Conservation (phyloP, 1,139 yeast species). For the Saccharomyces hybrid region DNA sequence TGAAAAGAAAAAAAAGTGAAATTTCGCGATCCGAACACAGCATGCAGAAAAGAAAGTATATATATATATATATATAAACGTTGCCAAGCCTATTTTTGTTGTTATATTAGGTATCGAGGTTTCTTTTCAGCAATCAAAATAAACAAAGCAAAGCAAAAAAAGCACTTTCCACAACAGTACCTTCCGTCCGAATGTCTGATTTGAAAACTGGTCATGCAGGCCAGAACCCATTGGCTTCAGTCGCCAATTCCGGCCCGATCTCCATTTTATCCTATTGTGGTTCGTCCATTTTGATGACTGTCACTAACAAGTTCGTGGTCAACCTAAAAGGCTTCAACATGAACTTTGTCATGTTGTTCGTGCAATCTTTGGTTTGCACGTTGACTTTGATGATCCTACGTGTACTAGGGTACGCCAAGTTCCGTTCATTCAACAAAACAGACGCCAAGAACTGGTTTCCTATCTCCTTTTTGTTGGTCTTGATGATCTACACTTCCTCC, state of each 20-base stretch:
- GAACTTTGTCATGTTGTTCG: constrained; percentile 79
- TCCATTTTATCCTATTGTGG: constrained; percentile 84
- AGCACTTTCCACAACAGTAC: neutral
- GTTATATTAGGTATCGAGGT: too few species aligned
- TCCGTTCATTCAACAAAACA: constrained; percentile 73
- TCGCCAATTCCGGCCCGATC: constrained; percentile 77
- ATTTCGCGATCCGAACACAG: neutral
- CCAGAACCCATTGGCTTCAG: constrained; percentile 27
- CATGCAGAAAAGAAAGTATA: neutral
- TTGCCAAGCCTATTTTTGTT: neutral
- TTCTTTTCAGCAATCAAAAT: too few species aligned
- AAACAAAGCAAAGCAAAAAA: too few species aligned
- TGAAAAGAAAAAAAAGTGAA: neutral
- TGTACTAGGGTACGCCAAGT: constrained; percentile 66
- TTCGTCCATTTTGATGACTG: constrained; percentile 95
- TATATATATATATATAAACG: neutral
- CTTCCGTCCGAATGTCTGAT: constrained; percentile 22
- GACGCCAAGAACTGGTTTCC: constrained; percentile 97
- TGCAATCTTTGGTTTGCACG: constrained; percentile 78
- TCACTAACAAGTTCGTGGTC: constrained; percentile 90
- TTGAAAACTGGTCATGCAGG: constrained; percentile 22
- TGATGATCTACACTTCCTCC: constrained; percentile 94
- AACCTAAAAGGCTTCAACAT: constrained; percentile 78
- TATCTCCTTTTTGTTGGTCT: constrained; percentile 77
- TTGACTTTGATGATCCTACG: constrained; percentile 65